phyloP scores from a whole-genome alignment of 495 filamentous ascomycete genomes.

The Penicillium maclennaniae region DNA sequence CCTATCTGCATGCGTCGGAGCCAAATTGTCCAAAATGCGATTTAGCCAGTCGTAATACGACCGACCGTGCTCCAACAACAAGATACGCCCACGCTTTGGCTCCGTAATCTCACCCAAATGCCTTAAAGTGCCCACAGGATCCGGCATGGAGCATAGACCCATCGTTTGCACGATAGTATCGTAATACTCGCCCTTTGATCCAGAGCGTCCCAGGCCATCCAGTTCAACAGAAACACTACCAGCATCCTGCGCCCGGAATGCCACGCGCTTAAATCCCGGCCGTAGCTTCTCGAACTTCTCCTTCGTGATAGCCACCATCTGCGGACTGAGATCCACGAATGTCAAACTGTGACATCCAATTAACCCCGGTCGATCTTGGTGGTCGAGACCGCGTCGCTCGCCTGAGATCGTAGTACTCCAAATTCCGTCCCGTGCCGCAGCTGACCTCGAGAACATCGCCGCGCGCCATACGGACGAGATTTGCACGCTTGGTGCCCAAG shows the following conservation, averaged over 20 bases:
- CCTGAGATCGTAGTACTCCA: constrained; percentile 64
- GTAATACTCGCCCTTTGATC: constrained; percentile 41
- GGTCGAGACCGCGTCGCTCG: constrained; percentile 68
- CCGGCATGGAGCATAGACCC: constrained; percentile 81
- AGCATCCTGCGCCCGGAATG: constrained; percentile 43
- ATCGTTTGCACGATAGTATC: constrained; percentile 92
- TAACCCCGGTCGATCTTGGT: constrained; percentile 37
- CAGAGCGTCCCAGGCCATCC: not conserved
- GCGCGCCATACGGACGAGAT: constrained; percentile 56
- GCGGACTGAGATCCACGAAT: constrained; percentile 59
- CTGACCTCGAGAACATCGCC: constrained; percentile 88
- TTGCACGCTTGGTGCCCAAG: constrained; percentile 55
- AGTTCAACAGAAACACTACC: constrained; percentile 17
- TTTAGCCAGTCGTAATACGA: constrained; percentile 77
- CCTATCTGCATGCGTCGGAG: constrained; percentile 69
- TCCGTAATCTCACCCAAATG: constrained; percentile 43
- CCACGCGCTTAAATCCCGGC: constrained; percentile 41
- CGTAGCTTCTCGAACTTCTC: constrained; percentile 54
- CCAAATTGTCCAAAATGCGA: constrained; percentile 68
- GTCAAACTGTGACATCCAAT: constrained; percentile 49
- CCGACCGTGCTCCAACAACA: constrained; percentile 89
- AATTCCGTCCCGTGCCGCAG: constrained; percentile 87
- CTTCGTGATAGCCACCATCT: constrained; percentile 60
- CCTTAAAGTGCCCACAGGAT: constrained; percentile 65
- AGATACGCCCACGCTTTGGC: constrained; percentile 60